Evolutionary conservation across 2,329 filamentous ascomycete genomes (phyloP).

Genomic region (Orbilia oligospora): DNA sequence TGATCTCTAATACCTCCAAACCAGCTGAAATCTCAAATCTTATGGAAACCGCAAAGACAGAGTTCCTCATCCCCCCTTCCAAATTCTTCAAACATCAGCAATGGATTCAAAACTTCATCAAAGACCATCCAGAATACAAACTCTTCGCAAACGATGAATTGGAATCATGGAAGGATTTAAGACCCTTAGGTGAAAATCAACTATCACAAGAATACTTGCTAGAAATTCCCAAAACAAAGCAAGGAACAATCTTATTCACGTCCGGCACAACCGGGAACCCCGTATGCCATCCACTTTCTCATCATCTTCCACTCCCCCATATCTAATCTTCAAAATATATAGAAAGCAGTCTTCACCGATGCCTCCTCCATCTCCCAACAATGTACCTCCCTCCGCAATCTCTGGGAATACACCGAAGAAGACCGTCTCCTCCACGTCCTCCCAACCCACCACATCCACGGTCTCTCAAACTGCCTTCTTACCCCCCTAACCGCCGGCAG

Average conservation of each 20-base stretch:
- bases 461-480: conserved; percentile 90
- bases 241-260: conserved; percentile 52
- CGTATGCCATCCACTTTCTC: conserved; percentile 16
- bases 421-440: conserved; percentile 92
- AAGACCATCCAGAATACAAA: neutral
- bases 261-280: conserved; percentile 53
- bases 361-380: conserved; percentile 18
- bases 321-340: neutral
- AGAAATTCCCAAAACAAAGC: neutral
- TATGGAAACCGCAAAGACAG: conserved; percentile 19
- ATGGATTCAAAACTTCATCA: neutral
- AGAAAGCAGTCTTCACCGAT: conserved; percentile 57
- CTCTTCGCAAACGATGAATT: conserved; percentile 6
- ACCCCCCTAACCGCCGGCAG: conserved; percentile 87
- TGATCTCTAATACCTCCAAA: conserved; percentile 40
- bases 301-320: neutral
- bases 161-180: neutral
- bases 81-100: conserved; percentile 5
- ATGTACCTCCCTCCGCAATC: conserved; percentile 61
- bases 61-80: conserved; percentile 20
- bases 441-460: conserved; percentile 96
- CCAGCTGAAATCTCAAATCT: conserved; percentile 21
- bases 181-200: neutral
- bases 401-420: conserved; percentile 82
- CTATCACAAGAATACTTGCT: conserved; percentile 8